phyloP scores from a whole-genome alignment of 2,329 filamentous ascomycete species.

The Phialophora verrucosa region DNA sequence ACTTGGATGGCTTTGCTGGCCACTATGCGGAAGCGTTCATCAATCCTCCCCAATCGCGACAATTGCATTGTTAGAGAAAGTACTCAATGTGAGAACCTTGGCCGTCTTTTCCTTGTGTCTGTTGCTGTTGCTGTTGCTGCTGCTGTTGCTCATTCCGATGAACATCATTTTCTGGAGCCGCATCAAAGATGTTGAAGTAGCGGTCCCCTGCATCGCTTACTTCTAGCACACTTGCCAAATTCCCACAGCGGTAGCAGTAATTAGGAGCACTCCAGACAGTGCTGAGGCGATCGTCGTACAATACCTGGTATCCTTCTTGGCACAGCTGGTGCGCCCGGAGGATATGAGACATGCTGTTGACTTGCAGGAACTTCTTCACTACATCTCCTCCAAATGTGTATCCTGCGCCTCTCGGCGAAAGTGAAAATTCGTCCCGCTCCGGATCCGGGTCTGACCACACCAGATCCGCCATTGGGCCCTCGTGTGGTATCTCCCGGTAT shows the following conservation, averaged over 20 bases:
- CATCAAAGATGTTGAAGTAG: slow-evolving; percentile 97
- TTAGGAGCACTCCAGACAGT: slow-evolving; percentile 99
- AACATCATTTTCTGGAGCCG: slow-evolving; percentile 91
- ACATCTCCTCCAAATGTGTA: slow-evolving; percentile 98
- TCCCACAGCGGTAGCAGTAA: slow-evolving; percentile 94
- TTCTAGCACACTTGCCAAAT: slow-evolving; percentile 95
- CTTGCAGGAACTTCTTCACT: slow-evolving; percentile 95
- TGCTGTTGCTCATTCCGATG: slow-evolving; percentile 78
- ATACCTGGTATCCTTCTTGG: slow-evolving; percentile 95
- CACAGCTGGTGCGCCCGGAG: slow-evolving; percentile 97
- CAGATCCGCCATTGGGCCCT: slow-evolving; percentile 98
- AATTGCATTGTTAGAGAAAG: slow-evolving; percentile 57
- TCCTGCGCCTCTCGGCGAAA: slow-evolving; percentile 89
- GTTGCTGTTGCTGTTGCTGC: slow-evolving; percentile 63
- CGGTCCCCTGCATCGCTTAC: slow-evolving; percentile 91
- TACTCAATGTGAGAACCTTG: slow-evolving; percentile 74
- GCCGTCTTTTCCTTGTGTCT: slow-evolving; percentile 62
- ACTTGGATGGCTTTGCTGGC: slow-evolving; percentile 3
- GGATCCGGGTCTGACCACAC: slow-evolving; percentile 98
- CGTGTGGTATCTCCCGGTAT: slow-evolving; percentile 97
- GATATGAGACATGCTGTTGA: slow-evolving; percentile 98
- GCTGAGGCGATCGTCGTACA: slow-evolving; percentile 92
- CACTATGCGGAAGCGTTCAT: slow-evolving; percentile 3
- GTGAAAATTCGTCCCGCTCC: slow-evolving; percentile 95
- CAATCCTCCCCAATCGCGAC: slow-evolving; percentile 10